Evolutionary conservation across 805 yeast species (phyloP).

Genomic region (Metschnikowia aberdeeniae): DNA sequence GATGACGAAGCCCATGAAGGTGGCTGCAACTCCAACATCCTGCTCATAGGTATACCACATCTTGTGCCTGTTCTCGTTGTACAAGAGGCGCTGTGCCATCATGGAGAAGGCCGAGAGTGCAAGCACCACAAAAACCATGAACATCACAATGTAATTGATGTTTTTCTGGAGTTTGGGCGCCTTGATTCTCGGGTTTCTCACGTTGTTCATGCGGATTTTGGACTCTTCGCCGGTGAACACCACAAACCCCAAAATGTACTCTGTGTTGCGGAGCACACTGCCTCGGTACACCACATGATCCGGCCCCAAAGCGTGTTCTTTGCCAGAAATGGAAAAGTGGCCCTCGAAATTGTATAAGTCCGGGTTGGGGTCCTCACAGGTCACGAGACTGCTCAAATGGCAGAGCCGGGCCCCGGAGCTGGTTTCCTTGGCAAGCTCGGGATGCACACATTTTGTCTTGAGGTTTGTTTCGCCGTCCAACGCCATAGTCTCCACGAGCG

Average conservation of each 20-base stretch:
- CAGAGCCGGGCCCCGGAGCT: slow-evolving; percentile 49
- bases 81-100: slow-evolving; percentile 64
- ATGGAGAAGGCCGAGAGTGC: slow-evolving; percentile 73
- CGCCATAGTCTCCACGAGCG: slow-evolving; percentile 93
- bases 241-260: slow-evolving; percentile 69
- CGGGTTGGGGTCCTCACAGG: slow-evolving; percentile 85
- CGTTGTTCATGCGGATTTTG: slow-evolving; percentile 91
- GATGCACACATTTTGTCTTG: slow-evolving; percentile 67
- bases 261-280: slow-evolving; percentile 81
- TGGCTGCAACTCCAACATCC: slow-evolving; percentile 83
- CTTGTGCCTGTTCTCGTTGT: slow-evolving; percentile 35
- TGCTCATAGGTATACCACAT: slow-evolving; percentile 70
- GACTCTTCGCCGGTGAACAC: slow-evolving; percentile 95
- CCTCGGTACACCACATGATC: slow-evolving; percentile 91
- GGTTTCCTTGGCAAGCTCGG: slow-evolving; percentile 52
- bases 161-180: slow-evolving; percentile 86
- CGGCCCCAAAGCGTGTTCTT: slow-evolving; percentile 58
- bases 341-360: slow-evolving; percentile 94
- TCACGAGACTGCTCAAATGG: slow-evolving; percentile 48
- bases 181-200: slow-evolving; percentile 83
- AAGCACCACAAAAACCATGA: slow-evolving; percentile 84
- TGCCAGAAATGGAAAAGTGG: slow-evolving; percentile 41
- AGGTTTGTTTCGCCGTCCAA: slow-evolving; percentile 95
- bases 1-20: slow-evolving; percentile 92
- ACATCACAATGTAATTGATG: slow-evolving; percentile 76